phyloP scores from a whole-genome alignment of 1,284 basidiomycete genomes.

The Trichosporon sp. region DNA sequence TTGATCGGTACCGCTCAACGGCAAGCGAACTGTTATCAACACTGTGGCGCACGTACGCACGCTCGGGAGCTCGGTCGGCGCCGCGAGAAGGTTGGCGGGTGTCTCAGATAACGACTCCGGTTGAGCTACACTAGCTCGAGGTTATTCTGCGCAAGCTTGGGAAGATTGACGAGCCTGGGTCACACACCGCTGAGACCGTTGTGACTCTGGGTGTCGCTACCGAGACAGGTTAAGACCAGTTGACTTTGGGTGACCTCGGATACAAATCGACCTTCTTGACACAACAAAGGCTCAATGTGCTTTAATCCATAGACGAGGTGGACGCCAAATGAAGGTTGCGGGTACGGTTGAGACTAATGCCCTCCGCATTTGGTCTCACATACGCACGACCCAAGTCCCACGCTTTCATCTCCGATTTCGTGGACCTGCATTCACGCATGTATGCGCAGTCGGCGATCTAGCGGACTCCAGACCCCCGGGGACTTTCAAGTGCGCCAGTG shows the following conservation, averaged over 20 bases:
- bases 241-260: background rate
- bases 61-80: background rate
- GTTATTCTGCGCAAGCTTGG: background rate
- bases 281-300: background rate
- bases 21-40: background rate
- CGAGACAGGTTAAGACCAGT: background rate
- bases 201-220: background rate
- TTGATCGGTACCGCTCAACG: background rate
- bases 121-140: background rate
- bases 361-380: background rate
- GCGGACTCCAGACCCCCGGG: background rate
- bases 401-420: background rate
- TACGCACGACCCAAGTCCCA: background rate
- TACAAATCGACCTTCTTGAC: background rate
- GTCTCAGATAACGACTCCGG: slow-evolving; percentile 11
- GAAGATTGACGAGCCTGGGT: background rate
- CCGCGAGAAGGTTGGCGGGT: background rate
- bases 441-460: background rate
- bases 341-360: background rate
- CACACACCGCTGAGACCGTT: background rate
- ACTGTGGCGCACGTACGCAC: background rate
- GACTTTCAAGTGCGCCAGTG: background rate
- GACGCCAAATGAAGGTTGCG: background rate
- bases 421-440: background rate
- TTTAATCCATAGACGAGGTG: background rate